Percentiles rank a stretch among this genome's conserved stretches.
phyloP scores from a whole-genome alignment of 208 protist species.

The Naegleria fowleri region DNA sequence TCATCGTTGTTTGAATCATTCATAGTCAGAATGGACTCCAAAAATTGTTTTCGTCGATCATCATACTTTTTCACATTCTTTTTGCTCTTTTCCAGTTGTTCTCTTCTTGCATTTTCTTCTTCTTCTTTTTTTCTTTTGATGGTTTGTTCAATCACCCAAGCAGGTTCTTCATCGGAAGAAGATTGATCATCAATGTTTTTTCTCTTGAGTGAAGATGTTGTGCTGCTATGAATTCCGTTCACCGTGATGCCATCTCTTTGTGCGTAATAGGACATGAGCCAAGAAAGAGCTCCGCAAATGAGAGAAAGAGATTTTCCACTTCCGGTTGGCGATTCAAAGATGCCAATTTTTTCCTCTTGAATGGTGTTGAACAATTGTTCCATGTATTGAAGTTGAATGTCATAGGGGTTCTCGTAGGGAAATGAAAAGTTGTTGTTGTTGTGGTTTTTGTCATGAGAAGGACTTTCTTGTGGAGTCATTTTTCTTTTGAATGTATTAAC shows the following conservation, averaged over 20 bases:
- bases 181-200: constrained; percentile 10
- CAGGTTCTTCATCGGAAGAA: constrained; percentile 3
- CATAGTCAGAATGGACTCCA: neutral
- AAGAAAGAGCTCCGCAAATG: constrained; percentile 61
- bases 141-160: constrained; percentile 39
- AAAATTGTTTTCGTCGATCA: neutral
- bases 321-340: constrained; percentile 88
- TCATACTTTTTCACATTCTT: constrained; percentile 31
- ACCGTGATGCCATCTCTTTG: neutral
- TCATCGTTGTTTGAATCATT: neutral
- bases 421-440: constrained; percentile 44
- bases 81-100: constrained; percentile 37
- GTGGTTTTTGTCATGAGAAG: no score
- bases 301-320: constrained; percentile 89
- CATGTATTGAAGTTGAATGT: constrained; percentile 56
- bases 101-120: constrained; percentile 24
- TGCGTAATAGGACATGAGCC: constrained; percentile 45
- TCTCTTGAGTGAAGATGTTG: neutral
- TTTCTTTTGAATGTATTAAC: no score
- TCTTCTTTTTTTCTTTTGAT: constrained; percentile 48
- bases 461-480: no score
- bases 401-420: constrained; percentile 49
- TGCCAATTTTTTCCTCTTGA: constrained; percentile 56
- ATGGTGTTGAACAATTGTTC: constrained; percentile 43
- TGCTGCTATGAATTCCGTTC: neutral